Base-by-base conservation (phyloP, 768 basidiomycete species). In the Tulasnella sp. region DNA sequence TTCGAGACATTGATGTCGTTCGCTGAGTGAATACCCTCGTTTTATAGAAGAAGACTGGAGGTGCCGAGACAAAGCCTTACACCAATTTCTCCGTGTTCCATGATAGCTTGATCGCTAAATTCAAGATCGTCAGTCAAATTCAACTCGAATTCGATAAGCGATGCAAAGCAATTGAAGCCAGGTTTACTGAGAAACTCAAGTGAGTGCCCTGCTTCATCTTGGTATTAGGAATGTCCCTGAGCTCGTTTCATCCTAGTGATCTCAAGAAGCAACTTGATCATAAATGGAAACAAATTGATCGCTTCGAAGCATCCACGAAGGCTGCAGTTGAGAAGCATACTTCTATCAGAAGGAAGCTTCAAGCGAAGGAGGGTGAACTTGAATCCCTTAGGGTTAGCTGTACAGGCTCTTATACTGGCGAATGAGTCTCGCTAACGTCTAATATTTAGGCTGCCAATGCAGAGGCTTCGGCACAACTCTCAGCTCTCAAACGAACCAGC, bases 51-150 rank as follows among this genome's bases (percentile, higher is more conserved):
- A 60, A 55, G 37, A 34, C 19, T 44, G 45, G 42, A 28, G 51
- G 53, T 1, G 24, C 78, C 0, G 86, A 90, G 63, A 87, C 88
- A 0, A 91, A 90, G 60, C 89, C 89, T 0, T 90, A 88, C 66
- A 88, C 89, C 19, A 93, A 93, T 66, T 95, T 96, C 60, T 70
- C 75, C 57, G 81, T 90, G 48, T 95, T 99, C 72, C 87, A 93
- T 58, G 91, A 95, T 65, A 91, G 90, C 58, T 76, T 99, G 20
- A 83, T 95, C 61, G 77, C 79, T 1, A 77, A 92, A 10, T 72
- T 99, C 25, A 89, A 90, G 61, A 72, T 79, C 0, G 75, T 98
- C 53, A 83, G 78, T 48, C 79, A 87, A 57, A 83, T 96, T 31
- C 82, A 89, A 63, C 64, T 75, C 27, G 80, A 89, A 58, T 95